Base-by-base conservation (phyloP, 257 asterid species). In the Solanum stenotomum region DNA sequence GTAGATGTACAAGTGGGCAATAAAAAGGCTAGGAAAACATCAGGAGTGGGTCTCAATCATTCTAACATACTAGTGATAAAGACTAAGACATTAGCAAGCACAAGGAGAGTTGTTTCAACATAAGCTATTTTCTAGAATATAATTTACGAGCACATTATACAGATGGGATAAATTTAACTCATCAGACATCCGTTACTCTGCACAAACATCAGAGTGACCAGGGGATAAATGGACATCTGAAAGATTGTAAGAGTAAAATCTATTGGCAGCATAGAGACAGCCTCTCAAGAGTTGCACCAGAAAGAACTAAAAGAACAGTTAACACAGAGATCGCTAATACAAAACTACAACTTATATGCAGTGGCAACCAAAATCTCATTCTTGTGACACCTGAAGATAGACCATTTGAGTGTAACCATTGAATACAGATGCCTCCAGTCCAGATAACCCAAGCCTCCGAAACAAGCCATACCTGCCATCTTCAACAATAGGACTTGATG, bases 401-500 rank as follows among this genome's bases (percentile, higher is more conserved):
- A 96, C 99, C 99, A 97, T 95, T 87, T 97, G 99, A n/a, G 99
- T 97, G 91, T 96, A 97, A 34, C 99, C 99, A 46, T 96, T 96
- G 86, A 97, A 97, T 63, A 97, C 98, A 83, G 98, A 94, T 71
- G 91, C 52, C 20, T 96, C 99, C 0, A 97, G 91, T 84, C 86
- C 88, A 1, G 97, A 90, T 83, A 97, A 90, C 12, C 98, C 96
- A 23, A 96, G 98, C 91, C 92, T 94, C 89, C 84, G 91, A 79
- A 97, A 97, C 82, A 97, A 88, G 59, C 96, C 92, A 87, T 92
- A 94, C 87, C 93, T 93, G 70, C 99, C 99, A 67, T 97, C 99
- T 93, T 96, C 98, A 16, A 97, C 94, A 72, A 95, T 93, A 35
- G 99, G 99, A 88, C 85, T 89, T 44, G 94, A 29, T 10, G 94